Evolutionary conservation across 352 stramenopile species (phyloP).

Genomic region (Thalassiosira hispida): DNA sequence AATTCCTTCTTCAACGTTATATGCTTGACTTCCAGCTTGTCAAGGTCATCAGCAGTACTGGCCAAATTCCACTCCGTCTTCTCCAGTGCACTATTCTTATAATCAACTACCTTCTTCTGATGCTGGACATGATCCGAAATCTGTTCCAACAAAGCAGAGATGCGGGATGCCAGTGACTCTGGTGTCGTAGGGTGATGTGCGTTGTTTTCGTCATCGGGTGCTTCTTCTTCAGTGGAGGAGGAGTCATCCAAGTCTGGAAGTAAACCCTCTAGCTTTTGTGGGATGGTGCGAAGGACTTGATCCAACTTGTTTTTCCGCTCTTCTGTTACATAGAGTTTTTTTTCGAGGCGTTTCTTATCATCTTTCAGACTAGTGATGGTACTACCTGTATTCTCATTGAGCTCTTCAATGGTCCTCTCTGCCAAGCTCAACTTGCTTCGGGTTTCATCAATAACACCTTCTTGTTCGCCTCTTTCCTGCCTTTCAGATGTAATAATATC

Average conservation of each 20-base stretch:
- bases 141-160: constrained; percentile 14
- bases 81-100: constrained; percentile 35
- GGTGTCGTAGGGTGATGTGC: not conserved
- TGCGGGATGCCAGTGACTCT: constrained; percentile 21
- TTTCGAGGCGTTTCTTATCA: constrained; percentile 20
- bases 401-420: constrained; percentile 11
- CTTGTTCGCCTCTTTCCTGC: not conserved
- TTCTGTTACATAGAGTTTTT: not conserved
- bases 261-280: constrained; percentile 16
- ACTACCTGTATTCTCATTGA: not conserved
- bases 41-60: constrained; percentile 39
- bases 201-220: not conserved
- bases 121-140: constrained; percentile 17
- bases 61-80: constrained; percentile 32
- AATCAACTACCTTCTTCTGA: constrained; percentile 1
- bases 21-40: constrained; percentile 39
- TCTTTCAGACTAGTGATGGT: constrained; percentile 21
- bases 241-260: constrained; percentile 14
- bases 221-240: not conserved
- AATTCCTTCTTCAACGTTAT: constrained; percentile 37
- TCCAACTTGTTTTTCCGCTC: constrained; percentile 6
- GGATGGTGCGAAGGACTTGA: constrained; percentile 1
- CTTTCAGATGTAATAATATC: constrained; percentile 11
- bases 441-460: constrained; percentile 9
- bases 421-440: not conserved